Evolutionary conservation across 306 rosid genomes (phyloP), one percentile per base, ranked within the genome.

Genomic region (Rosa lucieae): DNA sequence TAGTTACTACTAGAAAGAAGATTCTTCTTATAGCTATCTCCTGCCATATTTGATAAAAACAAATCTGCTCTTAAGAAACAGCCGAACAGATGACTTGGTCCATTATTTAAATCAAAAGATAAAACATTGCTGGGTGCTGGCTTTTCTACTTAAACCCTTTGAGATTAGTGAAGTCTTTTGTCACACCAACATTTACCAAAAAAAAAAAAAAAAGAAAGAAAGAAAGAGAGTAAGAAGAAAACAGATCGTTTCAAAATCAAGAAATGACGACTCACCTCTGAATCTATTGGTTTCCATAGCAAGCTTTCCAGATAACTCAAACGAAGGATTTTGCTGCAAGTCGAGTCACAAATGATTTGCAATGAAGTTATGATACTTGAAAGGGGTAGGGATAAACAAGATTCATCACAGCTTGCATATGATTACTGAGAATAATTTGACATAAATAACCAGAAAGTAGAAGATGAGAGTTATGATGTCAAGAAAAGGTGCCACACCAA

Each of bases 271-370:
- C 85, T 75, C 80, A 94, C 99, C 99, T 85, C 89, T 91, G 75
- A 92, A 84, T 83, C 99, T 88, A 82, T 92, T 94, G 20, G 97
- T 91, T 90, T 94, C 99, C 21, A 89, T 92, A 21, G 99, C 97
- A 59, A 92, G 97, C 86, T 94, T 92, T 81, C 99, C 99, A 67
- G 97, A 91, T 39, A 94, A 85, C 83, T 91, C 99, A 83, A 91
- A 94, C 11, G 97, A 94, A 87, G 97, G 97, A 70, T 94, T 85
- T 82, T 91, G 86, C 99, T 94, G 93, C 77, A 85, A 79, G 65
- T 32, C 10, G 37, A 82, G 39, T 32, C 18, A 75, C 37, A 5
- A 63, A 21, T 37, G 9, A 18, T 71, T 43, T 72, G 42, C 53
- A 66, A 77, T 5, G 2, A 10, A 72, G 75, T 18, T 11, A 17